Evolutionary conservation across 495 filamentous ascomycete genomes (phyloP).

Genomic region (Pseudoneurospora amorphoporcata): DNA sequence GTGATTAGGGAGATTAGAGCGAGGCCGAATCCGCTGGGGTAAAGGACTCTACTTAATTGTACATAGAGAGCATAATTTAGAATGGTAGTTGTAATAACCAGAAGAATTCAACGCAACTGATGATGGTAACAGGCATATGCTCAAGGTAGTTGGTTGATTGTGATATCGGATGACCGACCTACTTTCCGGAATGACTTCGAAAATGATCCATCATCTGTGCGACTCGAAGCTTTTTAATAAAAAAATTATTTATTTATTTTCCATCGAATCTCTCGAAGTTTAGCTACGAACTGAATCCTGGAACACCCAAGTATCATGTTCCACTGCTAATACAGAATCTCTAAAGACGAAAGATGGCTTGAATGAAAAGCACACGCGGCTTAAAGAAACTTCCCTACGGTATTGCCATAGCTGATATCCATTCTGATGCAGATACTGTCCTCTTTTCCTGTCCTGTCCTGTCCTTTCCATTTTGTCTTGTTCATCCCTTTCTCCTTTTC

Average conservation of each 20-base stretch:
- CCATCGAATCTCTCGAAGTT: neutral
- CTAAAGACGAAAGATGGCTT: too few species aligned
- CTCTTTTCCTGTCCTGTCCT: too few species aligned
- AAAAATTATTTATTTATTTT: neutral
- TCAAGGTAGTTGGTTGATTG: neutral
- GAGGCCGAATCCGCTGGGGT: constrained; percentile 24
- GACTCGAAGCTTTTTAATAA: neutral
- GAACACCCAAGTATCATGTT: too few species aligned
- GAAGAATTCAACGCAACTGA: neutral
- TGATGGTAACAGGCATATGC: neutral
- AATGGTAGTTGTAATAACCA: neutral
- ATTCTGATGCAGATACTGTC: too few species aligned
- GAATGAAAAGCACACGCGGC: too few species aligned
- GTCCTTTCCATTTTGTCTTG: too few species aligned
- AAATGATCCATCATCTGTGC: neutral
- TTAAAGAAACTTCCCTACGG: too few species aligned
- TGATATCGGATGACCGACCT: neutral
- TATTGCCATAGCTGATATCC: too few species aligned
- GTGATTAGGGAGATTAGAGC: constrained; percentile 69
- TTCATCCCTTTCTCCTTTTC: too few species aligned
- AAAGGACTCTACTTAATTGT: neutral
- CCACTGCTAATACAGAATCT: too few species aligned
- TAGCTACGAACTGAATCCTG: too few species aligned
- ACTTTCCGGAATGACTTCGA: too few species aligned
- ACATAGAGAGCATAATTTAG: neutral